Base-by-base conservation (phyloP, 371 early-diverging fungal species). In the Mortierella sp. region DNA sequence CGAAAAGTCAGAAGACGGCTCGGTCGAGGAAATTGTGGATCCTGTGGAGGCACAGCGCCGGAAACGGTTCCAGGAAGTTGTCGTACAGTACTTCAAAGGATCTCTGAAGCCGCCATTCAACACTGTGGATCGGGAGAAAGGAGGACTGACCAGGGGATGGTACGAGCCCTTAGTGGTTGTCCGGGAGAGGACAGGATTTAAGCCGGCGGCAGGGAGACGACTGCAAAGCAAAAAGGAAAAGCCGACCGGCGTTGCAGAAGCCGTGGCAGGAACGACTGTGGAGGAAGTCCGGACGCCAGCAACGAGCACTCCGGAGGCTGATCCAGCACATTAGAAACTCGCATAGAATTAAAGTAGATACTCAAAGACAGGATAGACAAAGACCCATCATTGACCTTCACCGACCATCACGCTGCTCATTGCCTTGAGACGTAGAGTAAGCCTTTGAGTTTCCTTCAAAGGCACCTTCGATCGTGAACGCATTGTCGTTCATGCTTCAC, bases 21-120 rank as follows among this genome's bases (percentile, higher is more conserved):
- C 23, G n/a, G 53, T 34, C 15, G 73, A 70, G 23, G 66, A 64
- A 41, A 50, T 80, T 21, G 78, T 76, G 7, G 65, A 65, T 43
- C 78, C 65, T 37, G 59, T 50, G 4, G 78, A 76, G 49, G 70
- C 70, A 6, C 78, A 56, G 47, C 54, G 78, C 9, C 56, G 78
- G 47, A 76, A 70, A 24, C 60, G 78, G 26, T 76, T 76, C 58
- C 72, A 69, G 44, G 76, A 75, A n/a, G 67, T 70, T 26, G 80
- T 76, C 11, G 72, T 71, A 2, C 68, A 70, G 15, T 64, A 62
- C 17, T 78, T 70, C 48, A 70, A 64, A 15, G 75, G 79, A 37
- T 60, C 64, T 2, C 60, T 84, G 15, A 82, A 85, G 60, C 87
- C 87, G 1, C 87, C 87, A 43, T 87, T 87, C 66, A 87, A 87